Percentiles rank a stretch among this genome's conserved stretches.
phyloP scores from a whole-genome alignment of 2,329 filamentous ascomycete species.

The Neofusicoccum parvum region DNA sequence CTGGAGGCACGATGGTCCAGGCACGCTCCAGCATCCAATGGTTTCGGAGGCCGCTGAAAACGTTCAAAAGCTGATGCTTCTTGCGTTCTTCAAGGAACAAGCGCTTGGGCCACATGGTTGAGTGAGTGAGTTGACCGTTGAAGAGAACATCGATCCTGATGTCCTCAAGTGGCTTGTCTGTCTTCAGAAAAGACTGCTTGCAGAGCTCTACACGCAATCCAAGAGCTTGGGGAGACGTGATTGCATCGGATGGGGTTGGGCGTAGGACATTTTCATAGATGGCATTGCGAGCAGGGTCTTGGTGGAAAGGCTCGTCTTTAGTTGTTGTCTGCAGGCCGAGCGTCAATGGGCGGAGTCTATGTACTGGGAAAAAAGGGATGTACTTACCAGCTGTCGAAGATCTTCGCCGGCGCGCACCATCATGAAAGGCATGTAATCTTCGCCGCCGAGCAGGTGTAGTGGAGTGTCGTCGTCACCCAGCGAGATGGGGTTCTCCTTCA shows the following conservation, averaged over 20 bases:
- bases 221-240: conserved; percentile 29
- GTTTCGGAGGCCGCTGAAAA: conserved; percentile 44
- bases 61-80: conserved; percentile 26
- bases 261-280: not conserved
- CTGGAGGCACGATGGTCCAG: conserved; percentile 44
- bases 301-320: conserved; percentile 1
- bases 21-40: conserved; percentile 46
- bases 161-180: conserved; percentile 29
- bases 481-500: conserved; percentile 31
- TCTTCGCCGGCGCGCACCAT: conserved; percentile 31
- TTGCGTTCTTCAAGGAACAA: conserved; percentile 26
- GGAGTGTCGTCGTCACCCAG: conserved; percentile 31
- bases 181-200: conserved; percentile 29
- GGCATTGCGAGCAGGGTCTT: not conserved
- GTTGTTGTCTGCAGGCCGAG: not conserved
- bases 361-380: not conserved
- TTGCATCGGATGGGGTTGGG: not conserved
- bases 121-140: conserved; percentile 48
- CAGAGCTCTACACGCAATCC: conserved; percentile 35
- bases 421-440: conserved; percentile 33
- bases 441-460: conserved; percentile 28
- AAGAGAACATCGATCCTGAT: conserved; percentile 53
- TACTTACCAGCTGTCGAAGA: conserved; percentile 20
- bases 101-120: conserved; percentile 30
- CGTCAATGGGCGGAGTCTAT: not conserved